A percentile compares a stretch with the other conserved stretches of the same genome.
Evolutionary conservation across 257 asterid genomes (phyloP).

Genomic region (Ehretia macrophylla): DNA sequence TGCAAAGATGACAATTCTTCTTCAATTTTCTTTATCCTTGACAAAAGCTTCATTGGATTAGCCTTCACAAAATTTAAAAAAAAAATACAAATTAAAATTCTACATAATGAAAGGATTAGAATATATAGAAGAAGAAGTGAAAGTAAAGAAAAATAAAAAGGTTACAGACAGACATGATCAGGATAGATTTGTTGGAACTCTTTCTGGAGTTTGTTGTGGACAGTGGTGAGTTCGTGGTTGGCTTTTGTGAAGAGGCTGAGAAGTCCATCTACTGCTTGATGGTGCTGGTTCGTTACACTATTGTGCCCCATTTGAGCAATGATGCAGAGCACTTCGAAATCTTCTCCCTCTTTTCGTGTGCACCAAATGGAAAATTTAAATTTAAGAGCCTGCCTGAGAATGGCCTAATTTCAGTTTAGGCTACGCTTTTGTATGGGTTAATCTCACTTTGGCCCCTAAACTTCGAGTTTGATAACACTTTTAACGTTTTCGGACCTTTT

Average conservation of each 20-base stretch:
- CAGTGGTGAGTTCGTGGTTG: conserved; percentile 56
- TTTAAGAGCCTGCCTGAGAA: too few relatives aligned
- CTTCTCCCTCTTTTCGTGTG: neutral
- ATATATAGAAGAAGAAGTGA: neutral
- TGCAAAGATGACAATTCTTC: conserved; percentile 69
- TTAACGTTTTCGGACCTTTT: too few relatives aligned
- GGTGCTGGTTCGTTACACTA: conserved; percentile 17
- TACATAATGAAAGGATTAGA: neutral
- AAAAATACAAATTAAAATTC: conserved; percentile 5
- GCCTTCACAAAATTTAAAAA: conserved; percentile 38
- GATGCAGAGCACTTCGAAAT: neutral
- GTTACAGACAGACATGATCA: conserved; percentile 42
- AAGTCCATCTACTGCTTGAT: conserved; percentile 77
- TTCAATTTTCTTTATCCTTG: conserved; percentile 73
- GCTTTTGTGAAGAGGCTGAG: conserved; percentile 64
- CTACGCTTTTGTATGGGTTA: too few relatives aligned
- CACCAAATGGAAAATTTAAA: neutral
- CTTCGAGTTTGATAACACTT: too few relatives aligned
- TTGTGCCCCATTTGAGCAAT: conserved; percentile 39
- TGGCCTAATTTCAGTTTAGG: too few relatives aligned
- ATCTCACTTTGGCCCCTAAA: too few relatives aligned
- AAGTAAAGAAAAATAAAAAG: conserved; percentile 2
- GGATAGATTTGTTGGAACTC: conserved; percentile 78
- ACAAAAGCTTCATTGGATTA: conserved; percentile 86
- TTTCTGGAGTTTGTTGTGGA: conserved; percentile 61